Evolutionary conservation across 1,284 basidiomycete species (phyloP).

Genomic region (Entoloma clypeatum): DNA sequence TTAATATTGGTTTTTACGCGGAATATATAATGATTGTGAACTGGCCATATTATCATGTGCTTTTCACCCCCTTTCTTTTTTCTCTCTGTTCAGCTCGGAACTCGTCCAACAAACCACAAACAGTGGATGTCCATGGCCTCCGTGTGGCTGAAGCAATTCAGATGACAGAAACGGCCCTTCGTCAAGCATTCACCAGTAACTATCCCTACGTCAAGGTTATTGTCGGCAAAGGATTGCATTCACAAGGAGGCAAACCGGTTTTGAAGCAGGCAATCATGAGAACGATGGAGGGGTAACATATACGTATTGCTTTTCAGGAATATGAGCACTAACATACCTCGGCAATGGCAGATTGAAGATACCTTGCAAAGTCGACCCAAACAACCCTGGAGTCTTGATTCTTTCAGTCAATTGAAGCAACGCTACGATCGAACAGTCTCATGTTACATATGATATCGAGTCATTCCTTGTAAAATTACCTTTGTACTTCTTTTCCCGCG

Average conservation of each 20-base stretch:
- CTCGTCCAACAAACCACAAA: constrained; percentile 30
- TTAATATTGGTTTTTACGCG: too few relatives aligned
- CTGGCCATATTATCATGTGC: neutral
- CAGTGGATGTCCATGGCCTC: constrained; percentile 76
- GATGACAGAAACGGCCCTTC: constrained; percentile 57
- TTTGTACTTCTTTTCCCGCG: too few relatives aligned
- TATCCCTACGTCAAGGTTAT: constrained; percentile 65
- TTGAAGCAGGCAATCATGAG: constrained; percentile 72
- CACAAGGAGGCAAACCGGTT: constrained; percentile 60
- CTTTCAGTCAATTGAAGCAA: too few relatives aligned
- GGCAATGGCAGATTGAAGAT: constrained; percentile 32
- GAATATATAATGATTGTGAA: constrained; percentile 3
- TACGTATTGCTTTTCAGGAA: neutral
- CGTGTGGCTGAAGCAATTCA: constrained; percentile 69
- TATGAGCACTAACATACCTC: constrained; percentile 1
- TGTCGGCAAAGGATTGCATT: constrained; percentile 77
- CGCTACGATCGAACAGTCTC: too few relatives aligned
- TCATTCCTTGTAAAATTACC: too few relatives aligned
- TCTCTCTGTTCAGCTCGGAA: constrained; percentile 42
- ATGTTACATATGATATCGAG: too few relatives aligned
- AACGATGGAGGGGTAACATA: constrained; percentile 56
- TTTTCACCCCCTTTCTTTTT: constrained; percentile 2
- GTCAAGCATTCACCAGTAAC: constrained; percentile 50
- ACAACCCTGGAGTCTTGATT: constrained; percentile 27
- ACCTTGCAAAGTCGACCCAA: constrained; percentile 24